Base-by-base conservation (phyloP, 495 filamentous ascomycete species). In the Daldinia loculata region DNA sequence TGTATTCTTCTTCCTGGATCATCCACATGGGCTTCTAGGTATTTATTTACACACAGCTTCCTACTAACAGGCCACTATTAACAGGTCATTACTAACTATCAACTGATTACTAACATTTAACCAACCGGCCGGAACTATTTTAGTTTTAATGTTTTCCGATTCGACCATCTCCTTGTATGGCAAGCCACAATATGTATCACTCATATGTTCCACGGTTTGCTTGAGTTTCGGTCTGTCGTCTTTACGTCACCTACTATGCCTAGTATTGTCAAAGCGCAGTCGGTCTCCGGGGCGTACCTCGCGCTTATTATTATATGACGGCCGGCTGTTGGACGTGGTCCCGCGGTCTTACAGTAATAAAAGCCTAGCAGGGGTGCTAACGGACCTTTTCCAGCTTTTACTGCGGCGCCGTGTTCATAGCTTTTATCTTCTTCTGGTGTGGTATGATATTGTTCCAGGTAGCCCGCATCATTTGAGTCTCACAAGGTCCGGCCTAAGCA, bases 381-480 rank as follows among this genome's bases (percentile, higher is more conserved):
- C 71, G 71, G 71, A 63, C 71, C 61, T 70, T 74, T 70, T 74
- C 67, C 70, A 63, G 71, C 71, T 66, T 70, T 70, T 34, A 66
- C 58, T 58, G 62, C 70, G 66, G 65, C 62, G 56, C 70, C 43
- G 61, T 61, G 34, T 22, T 63, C 56, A 63, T 29, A 29, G 27
- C 0, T 6, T 5, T 29, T 29, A 6, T 29, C 27, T 29, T 32
- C 60, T 58, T 53, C 19, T 48, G 58, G 66, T 38, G 70, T 67
- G 58, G 66, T 56, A 60, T 52, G 52, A 53, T 69, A 69, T 53
- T 61, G 55, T 36, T 58, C 45, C 56, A 61, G 50, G 60, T 55
- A 55, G 38, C 15, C 51, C 55, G 58, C 69, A 43, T 66, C 24
- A 27, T 38, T 45, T 26, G 11, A 41, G 58, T 71, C 58, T 58